Conservation (phyloP, 805 yeast genomes). For the Debaryomyces prosopidis region DNA sequence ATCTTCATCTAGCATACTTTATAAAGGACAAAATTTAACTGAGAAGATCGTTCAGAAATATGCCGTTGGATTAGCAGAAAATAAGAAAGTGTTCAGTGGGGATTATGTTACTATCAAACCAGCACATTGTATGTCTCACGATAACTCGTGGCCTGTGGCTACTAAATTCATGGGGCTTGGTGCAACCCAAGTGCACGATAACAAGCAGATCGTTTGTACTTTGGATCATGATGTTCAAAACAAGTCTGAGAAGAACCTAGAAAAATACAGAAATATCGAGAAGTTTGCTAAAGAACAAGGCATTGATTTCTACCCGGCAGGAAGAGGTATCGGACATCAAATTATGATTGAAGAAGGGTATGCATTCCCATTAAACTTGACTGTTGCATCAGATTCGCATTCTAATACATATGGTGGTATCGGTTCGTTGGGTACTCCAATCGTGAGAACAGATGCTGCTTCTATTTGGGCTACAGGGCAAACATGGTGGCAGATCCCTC, state of each 20-base stretch:
- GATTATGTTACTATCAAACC: conserved; percentile 95
- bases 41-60: conserved; percentile 94
- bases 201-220: conserved; percentile 92
- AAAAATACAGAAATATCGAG: conserved; percentile 86
- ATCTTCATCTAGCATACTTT: conserved; percentile 15
- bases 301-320: conserved; percentile 96
- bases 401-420: conserved; percentile 98
- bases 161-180: conserved; percentile 94
- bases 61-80: conserved; percentile 81
- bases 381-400: conserved; percentile 97
- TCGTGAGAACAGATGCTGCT: conserved; percentile 98
- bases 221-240: conserved; percentile 98
- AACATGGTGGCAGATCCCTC: conserved; percentile 99
- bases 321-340: conserved; percentile 98
- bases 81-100: conserved; percentile 78
- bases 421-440: conserved; percentile 94
- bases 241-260: conserved; percentile 81
- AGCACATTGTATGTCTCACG: conserved; percentile 98
- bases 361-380: conserved; percentile 89
- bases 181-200: conserved; percentile 77
- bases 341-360: conserved; percentile 99
- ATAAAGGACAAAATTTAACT: conserved; percentile 77
- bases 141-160: conserved; percentile 99
- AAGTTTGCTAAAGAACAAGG: conserved; percentile 88
- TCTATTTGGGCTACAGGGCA: conserved; percentile 99